These are phyloP conservation scores for Irpex sp. DNA, from an alignment of 1,284 basidiomycete species.

Conservation along the genomic window DNA sequence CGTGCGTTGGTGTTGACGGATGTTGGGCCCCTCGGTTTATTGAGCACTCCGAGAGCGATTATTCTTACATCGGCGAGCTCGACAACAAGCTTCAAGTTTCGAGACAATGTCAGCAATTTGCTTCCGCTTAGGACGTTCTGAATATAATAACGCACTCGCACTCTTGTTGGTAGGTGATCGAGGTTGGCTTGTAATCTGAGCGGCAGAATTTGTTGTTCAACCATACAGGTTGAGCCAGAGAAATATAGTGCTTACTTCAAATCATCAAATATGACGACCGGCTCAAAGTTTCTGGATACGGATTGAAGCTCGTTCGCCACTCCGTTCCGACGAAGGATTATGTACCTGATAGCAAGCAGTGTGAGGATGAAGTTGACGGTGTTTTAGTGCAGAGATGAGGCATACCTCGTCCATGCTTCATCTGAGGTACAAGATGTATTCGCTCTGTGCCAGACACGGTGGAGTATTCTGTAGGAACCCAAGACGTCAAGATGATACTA, in stretches of 20 bases:
- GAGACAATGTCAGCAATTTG: conserved; percentile 8
- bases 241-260: conserved; percentile 51
- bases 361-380: neutral
- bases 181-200: conserved; percentile 52
- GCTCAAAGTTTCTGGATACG: conserved; percentile 63
- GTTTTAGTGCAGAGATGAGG: conserved; percentile 15
- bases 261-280: conserved; percentile 62
- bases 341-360: conserved; percentile 43
- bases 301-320: conserved; percentile 65
- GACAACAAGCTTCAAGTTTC: conserved; percentile 49
- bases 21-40: conserved; percentile 50
- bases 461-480: conserved; percentile 42
- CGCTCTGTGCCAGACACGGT: conserved; percentile 63
- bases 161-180: conserved; percentile 56
- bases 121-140: conserved; percentile 12
- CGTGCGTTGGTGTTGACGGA: conserved; percentile 64
- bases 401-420: conserved; percentile 78
- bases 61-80: conserved; percentile 72
- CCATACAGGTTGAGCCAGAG: neutral
- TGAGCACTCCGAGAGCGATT: conserved; percentile 63
- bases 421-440: conserved; percentile 67
- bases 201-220: neutral
- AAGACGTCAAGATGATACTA: neutral
- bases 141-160: conserved; percentile 40
- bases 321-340: conserved; percentile 70